Percentiles rank a stretch among this genome's conserved stretches.
These are phyloP conservation scores for Aristolochia contorta DNA, from an alignment of 164 flowering plant genomes.

Conservation along the genomic window DNA sequence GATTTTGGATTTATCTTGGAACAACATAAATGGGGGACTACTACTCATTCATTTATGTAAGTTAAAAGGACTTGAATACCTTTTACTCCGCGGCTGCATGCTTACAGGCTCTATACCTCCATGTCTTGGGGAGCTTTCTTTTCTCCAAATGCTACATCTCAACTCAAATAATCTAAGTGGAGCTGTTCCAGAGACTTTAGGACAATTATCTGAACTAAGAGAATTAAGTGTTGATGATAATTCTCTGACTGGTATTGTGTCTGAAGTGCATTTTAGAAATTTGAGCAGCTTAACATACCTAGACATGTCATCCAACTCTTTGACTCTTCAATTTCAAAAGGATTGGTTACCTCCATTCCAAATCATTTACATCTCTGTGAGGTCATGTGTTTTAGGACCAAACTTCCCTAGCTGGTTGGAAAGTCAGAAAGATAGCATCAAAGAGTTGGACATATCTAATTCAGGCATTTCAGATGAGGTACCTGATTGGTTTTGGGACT, in stretches of 20 bases:
- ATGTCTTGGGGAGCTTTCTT: not conserved
- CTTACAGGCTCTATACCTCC: slow-evolving; percentile 28
- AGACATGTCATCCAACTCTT: not conserved
- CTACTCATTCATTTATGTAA: slow-evolving; percentile 11
- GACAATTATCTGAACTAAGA: not conserved
- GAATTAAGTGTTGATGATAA: not conserved
- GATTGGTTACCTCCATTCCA: slow-evolving; percentile 7
- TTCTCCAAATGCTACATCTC: not conserved
- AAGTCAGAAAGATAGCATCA: not conserved
- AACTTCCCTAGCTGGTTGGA: slow-evolving; percentile 1
- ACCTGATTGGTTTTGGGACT: slow-evolving; percentile 4
- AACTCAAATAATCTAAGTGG: not conserved
- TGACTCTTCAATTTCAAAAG: not conserved
- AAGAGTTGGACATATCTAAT: not conserved
- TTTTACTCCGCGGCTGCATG: not conserved
- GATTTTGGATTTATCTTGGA: not conserved
- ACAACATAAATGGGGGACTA: not conserved
- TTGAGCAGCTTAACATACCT: not conserved
- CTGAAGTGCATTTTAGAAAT: not conserved
- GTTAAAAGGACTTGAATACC: not conserved
- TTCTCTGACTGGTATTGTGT: slow-evolving; percentile 4
- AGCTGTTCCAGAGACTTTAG: not conserved
- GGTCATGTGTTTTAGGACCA: not conserved
- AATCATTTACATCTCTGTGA: not conserved
- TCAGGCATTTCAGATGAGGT: not conserved